A percentile compares a stretch with the other conserved stretches of the same genome.
Conservation (phyloP, 1,284 basidiomycete genomes). For the Cystobasidiaceae sp. region DNA sequence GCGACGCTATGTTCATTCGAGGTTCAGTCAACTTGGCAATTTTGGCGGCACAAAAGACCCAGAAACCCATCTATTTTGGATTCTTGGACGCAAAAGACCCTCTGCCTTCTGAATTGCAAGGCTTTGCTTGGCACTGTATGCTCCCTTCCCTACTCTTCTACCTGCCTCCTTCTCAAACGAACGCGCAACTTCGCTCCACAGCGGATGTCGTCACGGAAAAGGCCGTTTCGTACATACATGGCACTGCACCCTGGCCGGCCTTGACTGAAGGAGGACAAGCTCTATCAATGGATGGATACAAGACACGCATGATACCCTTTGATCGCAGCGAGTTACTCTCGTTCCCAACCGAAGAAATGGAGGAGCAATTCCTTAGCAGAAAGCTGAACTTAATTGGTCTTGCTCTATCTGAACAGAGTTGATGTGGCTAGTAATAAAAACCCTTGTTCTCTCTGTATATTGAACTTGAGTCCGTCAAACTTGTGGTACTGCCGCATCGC, state of each 20-base stretch:
- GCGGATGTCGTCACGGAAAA: neutral
- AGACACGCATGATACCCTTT: neutral
- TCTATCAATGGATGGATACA: neutral
- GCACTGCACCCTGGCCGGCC: neutral
- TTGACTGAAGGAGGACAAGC: neutral
- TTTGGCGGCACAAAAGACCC: neutral
- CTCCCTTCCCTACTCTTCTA: neutral
- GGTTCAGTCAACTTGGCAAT: neutral
- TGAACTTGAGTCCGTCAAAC: too few relatives aligned
- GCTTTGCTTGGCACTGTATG: neutral
- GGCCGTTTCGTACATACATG: neutral
- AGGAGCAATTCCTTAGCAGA: neutral
- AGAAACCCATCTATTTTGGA: neutral
- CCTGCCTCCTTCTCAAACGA: neutral
- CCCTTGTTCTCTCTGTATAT: neutral
- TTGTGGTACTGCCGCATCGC: too few relatives aligned
- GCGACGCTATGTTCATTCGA: neutral
- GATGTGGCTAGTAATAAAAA: too few relatives aligned
- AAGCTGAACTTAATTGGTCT: neutral
- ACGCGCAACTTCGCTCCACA: neutral
- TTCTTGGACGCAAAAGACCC: neutral
- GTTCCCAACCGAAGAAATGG: neutral
- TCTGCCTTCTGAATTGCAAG: neutral
- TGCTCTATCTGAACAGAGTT: neutral
- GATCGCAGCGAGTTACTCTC: neutral